phyloP scores from a whole-genome alignment of 805 yeast genomes.

The Cyberlindnera euphorbiiphila region DNA sequence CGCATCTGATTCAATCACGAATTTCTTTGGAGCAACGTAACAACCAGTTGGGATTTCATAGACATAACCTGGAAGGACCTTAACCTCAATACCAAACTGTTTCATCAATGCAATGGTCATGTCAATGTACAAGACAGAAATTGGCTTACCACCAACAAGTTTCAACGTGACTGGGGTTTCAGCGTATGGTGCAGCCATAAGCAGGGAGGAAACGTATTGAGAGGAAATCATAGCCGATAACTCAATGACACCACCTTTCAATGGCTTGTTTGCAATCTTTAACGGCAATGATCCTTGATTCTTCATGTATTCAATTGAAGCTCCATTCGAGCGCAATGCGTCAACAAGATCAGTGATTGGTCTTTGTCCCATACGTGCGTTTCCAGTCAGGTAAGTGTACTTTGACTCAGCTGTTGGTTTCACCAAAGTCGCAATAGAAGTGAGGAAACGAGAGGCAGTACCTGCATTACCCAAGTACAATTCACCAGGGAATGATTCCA shows the following conservation, averaged over 20 bases:
- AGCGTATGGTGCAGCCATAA: constrained; percentile 98
- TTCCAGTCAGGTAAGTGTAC: constrained; percentile 77
- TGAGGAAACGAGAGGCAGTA: constrained; percentile 92
- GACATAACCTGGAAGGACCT: constrained; percentile 74
- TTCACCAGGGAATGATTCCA: constrained; percentile 59
- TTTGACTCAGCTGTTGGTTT: constrained; percentile 39
- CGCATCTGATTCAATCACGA: constrained; percentile 94
- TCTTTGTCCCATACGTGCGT: constrained; percentile 94
- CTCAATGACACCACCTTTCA: constrained; percentile 89
- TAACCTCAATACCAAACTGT: constrained; percentile 78
- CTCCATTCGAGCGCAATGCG: constrained; percentile 80
- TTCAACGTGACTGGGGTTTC: constrained; percentile 79
- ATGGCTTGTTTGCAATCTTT: constrained; percentile 64
- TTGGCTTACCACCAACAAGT: constrained; percentile 94
- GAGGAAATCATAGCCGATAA: constrained; percentile 95
- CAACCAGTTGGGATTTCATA: constrained; percentile 85
- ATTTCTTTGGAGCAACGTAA: constrained; percentile 77
- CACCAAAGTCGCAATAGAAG: constrained; percentile 88
- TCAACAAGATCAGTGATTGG: constrained; percentile 96
- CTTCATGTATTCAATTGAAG: constrained; percentile 66
- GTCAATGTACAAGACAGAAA: constrained; percentile 91
- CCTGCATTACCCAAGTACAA: constrained; percentile 96
- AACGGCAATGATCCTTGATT: constrained; percentile 83
- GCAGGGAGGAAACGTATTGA: constrained; percentile 91
- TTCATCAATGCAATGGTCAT: constrained; percentile 97